These are phyloP conservation scores for Fraxinus cuspidata DNA, from an alignment of 257 asterid species.

Conservation along the genomic window DNA sequence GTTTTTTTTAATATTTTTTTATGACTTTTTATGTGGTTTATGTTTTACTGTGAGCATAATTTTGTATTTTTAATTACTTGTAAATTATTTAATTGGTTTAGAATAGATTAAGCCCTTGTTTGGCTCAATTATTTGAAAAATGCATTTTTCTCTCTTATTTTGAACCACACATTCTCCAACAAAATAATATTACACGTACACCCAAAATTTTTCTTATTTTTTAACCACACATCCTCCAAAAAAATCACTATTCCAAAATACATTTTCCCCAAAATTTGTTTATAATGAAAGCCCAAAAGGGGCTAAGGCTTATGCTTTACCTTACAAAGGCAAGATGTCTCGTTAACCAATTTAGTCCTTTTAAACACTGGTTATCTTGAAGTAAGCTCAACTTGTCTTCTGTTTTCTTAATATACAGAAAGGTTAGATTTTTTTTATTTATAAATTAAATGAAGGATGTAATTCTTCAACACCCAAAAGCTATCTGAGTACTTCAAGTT, in stretches of 20 bases:
- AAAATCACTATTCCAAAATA: no score
- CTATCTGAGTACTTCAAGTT: not conserved
- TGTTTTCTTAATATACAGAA: not conserved
- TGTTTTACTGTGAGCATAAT: not conserved
- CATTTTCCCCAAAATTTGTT: no score
- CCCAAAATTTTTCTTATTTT: no score
- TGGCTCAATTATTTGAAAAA: no score
- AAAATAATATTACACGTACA: no score
- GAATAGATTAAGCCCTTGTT: not conserved
- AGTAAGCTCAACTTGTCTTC: conserved; percentile 14
- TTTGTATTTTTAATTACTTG: not conserved
- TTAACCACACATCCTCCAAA: no score
- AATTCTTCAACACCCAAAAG: not conserved
- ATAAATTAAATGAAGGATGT: not conserved
- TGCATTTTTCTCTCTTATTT: no score
- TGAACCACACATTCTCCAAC: no score
- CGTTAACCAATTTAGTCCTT: not conserved
- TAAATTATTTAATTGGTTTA: not conserved
- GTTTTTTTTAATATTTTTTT: no score
- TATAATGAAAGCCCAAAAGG: no score
- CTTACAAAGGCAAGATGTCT: not conserved
- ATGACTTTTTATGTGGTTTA: not conserved
- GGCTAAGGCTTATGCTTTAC: not conserved
- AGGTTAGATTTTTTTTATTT: not conserved
- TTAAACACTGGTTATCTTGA: not conserved